These are phyloP conservation scores for Coniferiporia weirii DNA, from an alignment of 1,284 basidiomycete genomes.

Conservation along the genomic window DNA sequence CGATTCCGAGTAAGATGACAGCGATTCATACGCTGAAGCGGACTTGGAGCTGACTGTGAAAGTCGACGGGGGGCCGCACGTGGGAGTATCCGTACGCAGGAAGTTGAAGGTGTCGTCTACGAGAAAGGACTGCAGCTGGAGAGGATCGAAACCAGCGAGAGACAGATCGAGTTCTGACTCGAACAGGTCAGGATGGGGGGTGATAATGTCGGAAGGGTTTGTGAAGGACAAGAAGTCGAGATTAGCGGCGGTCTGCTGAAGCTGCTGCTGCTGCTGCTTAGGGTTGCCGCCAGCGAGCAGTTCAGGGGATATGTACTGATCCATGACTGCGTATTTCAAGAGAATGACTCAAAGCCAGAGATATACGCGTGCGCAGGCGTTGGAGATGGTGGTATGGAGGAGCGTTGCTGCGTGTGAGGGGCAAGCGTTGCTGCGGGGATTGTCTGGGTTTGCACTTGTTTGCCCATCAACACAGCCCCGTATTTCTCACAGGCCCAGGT, in stretches of 20 bases:
- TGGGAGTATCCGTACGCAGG: slow-evolving; percentile 56
- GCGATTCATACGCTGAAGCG: slow-evolving; percentile 54
- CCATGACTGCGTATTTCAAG: slow-evolving; percentile 15
- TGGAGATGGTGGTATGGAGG: neutral
- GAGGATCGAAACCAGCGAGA: slow-evolving; percentile 56
- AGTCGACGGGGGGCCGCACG: slow-evolving; percentile 66
- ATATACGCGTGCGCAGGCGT: slow-evolving; percentile 9
- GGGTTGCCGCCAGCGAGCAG: slow-evolving; percentile 11
- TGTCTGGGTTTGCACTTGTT: neutral
- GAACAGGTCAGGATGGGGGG: slow-evolving; percentile 73
- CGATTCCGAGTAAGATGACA: slow-evolving; percentile 61
- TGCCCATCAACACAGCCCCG: neutral
- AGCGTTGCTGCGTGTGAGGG: slow-evolving; percentile 4
- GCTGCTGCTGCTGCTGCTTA: slow-evolving; percentile 15
- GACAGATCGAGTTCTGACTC: slow-evolving; percentile 72
- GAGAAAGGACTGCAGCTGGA: slow-evolving; percentile 56
- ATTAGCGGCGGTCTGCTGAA: slow-evolving; percentile 26
- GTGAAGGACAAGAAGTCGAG: slow-evolving; percentile 66
- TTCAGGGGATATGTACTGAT: slow-evolving; percentile 18
- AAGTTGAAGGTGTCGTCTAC: slow-evolving; percentile 60
- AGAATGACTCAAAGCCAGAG: slow-evolving; percentile 1
- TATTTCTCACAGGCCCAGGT: neutral
- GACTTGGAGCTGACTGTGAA: slow-evolving; percentile 76
- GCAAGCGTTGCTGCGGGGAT: neutral
- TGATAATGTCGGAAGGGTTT: slow-evolving; percentile 55